These are phyloP conservation scores for Linnemannia zychae DNA, from an alignment of 192 early-diverging fungal genomes.

Conservation along the genomic window DNA sequence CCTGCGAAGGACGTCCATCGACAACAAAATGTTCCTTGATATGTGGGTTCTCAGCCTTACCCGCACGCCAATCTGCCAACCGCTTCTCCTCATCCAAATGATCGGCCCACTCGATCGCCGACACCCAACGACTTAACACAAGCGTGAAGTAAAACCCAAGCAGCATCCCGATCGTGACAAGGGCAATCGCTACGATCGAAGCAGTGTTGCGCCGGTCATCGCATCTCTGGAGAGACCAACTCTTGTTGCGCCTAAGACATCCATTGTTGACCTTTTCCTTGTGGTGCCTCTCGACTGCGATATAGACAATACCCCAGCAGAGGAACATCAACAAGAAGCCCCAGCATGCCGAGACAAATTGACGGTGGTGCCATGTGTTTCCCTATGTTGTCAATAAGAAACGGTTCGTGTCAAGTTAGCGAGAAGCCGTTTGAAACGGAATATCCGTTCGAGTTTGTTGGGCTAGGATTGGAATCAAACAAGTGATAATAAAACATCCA, in stretches of 20 bases:
- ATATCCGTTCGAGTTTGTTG: not conserved
- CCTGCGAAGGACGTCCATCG: not conserved
- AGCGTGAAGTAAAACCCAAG: conserved; percentile 33
- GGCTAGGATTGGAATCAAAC: not conserved
- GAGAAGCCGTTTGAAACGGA: not conserved
- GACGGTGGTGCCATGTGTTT: conserved; percentile 45
- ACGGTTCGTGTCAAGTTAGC: not conserved
- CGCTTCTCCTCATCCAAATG: conserved; percentile 33
- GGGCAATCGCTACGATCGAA: conserved; percentile 14
- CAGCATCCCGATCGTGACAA: conserved; percentile 24
- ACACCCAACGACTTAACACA: conserved; percentile 23
- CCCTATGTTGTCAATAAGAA: conserved; percentile 14
- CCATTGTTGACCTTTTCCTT: conserved; percentile 26
- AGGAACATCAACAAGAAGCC: conserved; percentile 49
- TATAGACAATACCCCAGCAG: conserved; percentile 51
- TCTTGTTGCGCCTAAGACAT: conserved; percentile 14
- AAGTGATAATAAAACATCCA: not conserved
- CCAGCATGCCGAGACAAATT: conserved; percentile 45
- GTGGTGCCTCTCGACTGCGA: conserved; percentile 30
- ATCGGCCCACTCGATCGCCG: conserved; percentile 38
- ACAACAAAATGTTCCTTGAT: conserved; percentile 11
- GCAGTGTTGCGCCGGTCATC: conserved; percentile 24
- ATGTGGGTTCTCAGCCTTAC: conserved; percentile 39
- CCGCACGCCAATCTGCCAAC: conserved; percentile 33
- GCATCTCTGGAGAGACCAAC: conserved; percentile 15